Evolutionary conservation across 805 yeast species (phyloP), one percentile per base, ranked within the genome.

Genomic region (Metschnikowia arizonensis): DNA sequence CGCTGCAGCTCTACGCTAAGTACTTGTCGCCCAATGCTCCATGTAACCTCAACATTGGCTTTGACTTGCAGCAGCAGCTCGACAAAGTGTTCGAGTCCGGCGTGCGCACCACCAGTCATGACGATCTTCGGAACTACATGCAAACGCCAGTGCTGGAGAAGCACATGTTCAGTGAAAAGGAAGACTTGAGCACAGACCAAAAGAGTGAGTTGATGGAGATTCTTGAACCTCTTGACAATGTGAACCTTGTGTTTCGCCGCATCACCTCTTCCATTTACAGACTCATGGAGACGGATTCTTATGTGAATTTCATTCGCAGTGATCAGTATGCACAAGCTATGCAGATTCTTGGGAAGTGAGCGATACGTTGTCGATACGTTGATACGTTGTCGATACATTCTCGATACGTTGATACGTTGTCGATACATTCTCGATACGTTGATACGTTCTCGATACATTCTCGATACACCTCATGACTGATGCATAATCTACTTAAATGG

Each of bases 281-380:
- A 33, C 63, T 87, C 62, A 80, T 87, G 84, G 85, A 83, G 52
- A 72, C 62, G 29, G 95, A 87, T 63, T 84, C 93, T 6, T 71
- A 83, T 32, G 85, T 85, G 2, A 86, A 85, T 59, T 86, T 87
- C 53, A 47, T 82, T 30, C 53, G 47, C 14, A 62, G 69, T 42
- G 60, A 52, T 19, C 47, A 56, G 30, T 62, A 52, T 47, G 49
- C 48, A 32, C 46, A 47, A 12, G 56, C 62, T 33, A 47, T 49
- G 42, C 47, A 48, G 24, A 40, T 48, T 18, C 40, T 45, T 14
- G 11, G 25, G 14, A 33, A 33, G 36, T 33, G 36, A 33, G n/a
- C n/a, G n/a, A n/a, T n/a, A n/a, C n/a, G n/a, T n/a, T n/a, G n/a
- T n/a, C n/a, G n/a, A n/a, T n/a, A n/a, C n/a, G n/a, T n/a, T n/a